Conservation (phyloP, 495 filamentous ascomycete genomes). For the Tuber calosporum region DNA sequence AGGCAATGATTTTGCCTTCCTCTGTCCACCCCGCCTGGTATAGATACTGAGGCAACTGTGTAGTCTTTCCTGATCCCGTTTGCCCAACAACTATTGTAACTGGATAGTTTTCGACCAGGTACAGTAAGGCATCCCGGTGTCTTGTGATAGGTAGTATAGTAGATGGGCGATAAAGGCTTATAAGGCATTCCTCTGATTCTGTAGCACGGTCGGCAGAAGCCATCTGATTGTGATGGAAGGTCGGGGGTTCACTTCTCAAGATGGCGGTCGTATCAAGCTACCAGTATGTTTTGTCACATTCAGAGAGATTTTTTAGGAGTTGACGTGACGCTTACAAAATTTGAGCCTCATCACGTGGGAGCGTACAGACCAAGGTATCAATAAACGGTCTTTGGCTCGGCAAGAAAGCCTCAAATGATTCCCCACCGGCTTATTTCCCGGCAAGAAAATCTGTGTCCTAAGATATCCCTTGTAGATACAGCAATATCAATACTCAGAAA, state of each 20-base stretch:
- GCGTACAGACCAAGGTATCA: conserved; percentile 18
- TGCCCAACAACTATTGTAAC: conserved; percentile 82
- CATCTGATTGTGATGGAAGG: conserved; percentile 13
- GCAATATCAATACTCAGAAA: background rate
- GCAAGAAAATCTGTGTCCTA: background rate
- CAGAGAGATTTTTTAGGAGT: background rate
- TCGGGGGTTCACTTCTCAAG: background rate
- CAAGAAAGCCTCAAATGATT: background rate
- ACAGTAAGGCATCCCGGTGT: conserved; percentile 65
- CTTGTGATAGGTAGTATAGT: conserved; percentile 69
- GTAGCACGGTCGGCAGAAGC: conserved; percentile 38
- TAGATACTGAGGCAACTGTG: conserved; percentile 80
- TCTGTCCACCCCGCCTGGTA: conserved; percentile 84
- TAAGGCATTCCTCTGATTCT: conserved; percentile 35
- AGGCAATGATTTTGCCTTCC: conserved; percentile 69
- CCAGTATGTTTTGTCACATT: background rate
- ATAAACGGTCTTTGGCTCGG: conserved; percentile 21
- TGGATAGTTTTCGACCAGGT: conserved; percentile 66
- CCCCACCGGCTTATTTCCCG: background rate
- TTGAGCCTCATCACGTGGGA: conserved; percentile 35
- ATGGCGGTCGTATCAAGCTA: background rate
- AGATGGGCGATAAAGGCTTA: conserved; percentile 62
- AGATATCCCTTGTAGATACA: background rate
- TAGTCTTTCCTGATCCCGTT: conserved; percentile 87
- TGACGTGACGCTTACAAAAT: conserved; percentile 10